Percentiles rank a stretch among this genome's conserved stretches.
These are phyloP conservation scores for Pleurotus tuber-regium DNA, from an alignment of 768 basidiomycete genomes.

Conservation along the genomic window DNA sequence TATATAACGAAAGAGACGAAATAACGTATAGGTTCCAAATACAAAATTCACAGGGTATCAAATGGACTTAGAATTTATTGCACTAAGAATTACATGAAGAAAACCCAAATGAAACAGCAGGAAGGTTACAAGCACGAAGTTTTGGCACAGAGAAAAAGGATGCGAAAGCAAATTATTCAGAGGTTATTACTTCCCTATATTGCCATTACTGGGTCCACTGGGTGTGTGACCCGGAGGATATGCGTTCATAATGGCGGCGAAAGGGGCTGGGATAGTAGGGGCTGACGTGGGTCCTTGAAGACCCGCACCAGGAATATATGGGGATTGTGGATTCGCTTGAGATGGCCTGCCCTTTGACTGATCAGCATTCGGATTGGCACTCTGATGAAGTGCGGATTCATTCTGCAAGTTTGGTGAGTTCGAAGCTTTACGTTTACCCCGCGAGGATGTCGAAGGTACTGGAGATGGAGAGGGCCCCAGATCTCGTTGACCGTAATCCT, in stretches of 20 bases:
- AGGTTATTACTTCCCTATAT: slow-evolving; percentile 9
- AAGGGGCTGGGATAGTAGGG: slow-evolving; percentile 45
- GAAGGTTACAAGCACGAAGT: too few species aligned
- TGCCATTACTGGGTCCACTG: slow-evolving; percentile 13
- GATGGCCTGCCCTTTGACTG: neutral
- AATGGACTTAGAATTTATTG: too few species aligned
- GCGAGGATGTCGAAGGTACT: slow-evolving; percentile 4
- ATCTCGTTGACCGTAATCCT: neutral
- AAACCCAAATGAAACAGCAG: too few species aligned
- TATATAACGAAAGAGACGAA: too few species aligned
- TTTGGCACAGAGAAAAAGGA: too few species aligned
- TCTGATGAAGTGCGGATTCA: too few species aligned
- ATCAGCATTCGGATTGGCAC: neutral
- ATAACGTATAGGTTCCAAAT: too few species aligned
- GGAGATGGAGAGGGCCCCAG: slow-evolving; percentile 7
- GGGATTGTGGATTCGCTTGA: neutral
- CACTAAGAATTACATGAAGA: too few species aligned
- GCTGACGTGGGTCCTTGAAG: slow-evolving; percentile 17
- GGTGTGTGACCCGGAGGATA: slow-evolving; percentile 36
- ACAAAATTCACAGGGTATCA: too few species aligned
- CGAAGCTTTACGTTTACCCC: slow-evolving; percentile 7
- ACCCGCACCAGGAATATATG: neutral
- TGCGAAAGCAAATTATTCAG: too few species aligned
- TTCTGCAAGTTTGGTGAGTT: neutral
- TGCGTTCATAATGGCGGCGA: slow-evolving; percentile 74